Evolutionary conservation across 225 moss, liverwort and hornwort species (phyloP).

Genomic region (Pseudisothecium myosuroides): DNA sequence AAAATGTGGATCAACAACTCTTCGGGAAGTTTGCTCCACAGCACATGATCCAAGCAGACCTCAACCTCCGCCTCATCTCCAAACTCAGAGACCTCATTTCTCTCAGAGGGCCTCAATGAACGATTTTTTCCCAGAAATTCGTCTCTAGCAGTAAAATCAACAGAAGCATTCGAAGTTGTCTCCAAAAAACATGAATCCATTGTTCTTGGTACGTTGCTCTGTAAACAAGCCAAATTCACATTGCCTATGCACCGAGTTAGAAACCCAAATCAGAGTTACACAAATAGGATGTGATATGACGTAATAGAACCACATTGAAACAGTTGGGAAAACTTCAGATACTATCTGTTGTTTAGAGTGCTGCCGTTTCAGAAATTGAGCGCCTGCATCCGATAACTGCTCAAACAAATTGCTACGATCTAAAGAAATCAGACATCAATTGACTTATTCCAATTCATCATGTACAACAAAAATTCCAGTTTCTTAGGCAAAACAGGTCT

Average conservation of each 20-base stretch:
- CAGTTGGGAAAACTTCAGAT: neutral
- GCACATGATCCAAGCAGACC: neutral
- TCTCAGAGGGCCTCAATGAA: neutral
- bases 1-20: neutral
- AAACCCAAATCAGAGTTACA: neutral
- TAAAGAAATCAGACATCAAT: neutral
- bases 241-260: neutral
- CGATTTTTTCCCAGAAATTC: too few species aligned
- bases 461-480: too few species aligned
- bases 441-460: neutral
- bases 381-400: neutral
- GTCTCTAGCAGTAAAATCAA: too few species aligned
- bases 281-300: neutral
- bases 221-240: neutral
- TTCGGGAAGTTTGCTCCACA: neutral
- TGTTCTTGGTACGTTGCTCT: neutral
- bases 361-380: neutral
- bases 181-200: too few species aligned
- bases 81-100: too few species aligned
- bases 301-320: neutral
- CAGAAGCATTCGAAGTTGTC: neutral
- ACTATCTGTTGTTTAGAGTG: too few species aligned
- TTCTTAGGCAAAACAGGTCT: neutral
- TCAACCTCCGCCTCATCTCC: neutral
- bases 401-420: too few species aligned